Evolutionary conservation across 1,284 basidiomycete species (phyloP), one percentile per base, ranked within the genome.

Genomic region (Phaffia rhodozyma): DNA sequence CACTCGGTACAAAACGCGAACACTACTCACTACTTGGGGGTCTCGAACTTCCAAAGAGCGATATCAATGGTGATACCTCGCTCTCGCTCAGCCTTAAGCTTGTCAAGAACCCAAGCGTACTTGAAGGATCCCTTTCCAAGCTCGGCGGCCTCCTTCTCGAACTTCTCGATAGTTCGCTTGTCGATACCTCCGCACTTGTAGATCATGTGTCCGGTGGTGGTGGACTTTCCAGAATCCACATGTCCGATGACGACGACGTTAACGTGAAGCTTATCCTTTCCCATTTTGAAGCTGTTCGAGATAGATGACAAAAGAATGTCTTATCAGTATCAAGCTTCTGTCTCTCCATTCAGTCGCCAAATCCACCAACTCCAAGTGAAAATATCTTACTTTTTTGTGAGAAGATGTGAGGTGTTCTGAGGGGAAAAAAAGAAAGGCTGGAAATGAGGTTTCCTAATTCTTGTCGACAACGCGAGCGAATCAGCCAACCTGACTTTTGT

Each of bases 121-220:
- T 96, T 96, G 87, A 97, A 97, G 76, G 93, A 97, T 78, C 92
- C 91, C 63, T 65, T 65, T 18, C 63, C 63, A 58, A 65, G 63
- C 79, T 99, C 94, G 82, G 91, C 91, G 75, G 94, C 96, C 82
- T 99, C 94, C 87, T 99, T 99, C 86, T 99, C 94, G 74, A 87
- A 88, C 76, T 97, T 97, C 76, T 97, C 93, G 86, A 97, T 87
- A 5, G 62, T 75, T 87, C 96, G 94, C 75, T 98, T 98, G 81
- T 99, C 96, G 82, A 99, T 98, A 91, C 96, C 96, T 86, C 94
- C 94, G 80, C 94, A 99, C 87, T 99, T 94, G 89, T 94, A 96
- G 84, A 96, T 96, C 80, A 99, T 84, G 84, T 99, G 96, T 74
- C 96, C 96, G 75, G 96, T 98, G 77, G 94, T 98, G 80, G 94